Base-by-base conservation (phyloP, 495 filamentous ascomycete genomes). In the Penicillium manginii region DNA sequence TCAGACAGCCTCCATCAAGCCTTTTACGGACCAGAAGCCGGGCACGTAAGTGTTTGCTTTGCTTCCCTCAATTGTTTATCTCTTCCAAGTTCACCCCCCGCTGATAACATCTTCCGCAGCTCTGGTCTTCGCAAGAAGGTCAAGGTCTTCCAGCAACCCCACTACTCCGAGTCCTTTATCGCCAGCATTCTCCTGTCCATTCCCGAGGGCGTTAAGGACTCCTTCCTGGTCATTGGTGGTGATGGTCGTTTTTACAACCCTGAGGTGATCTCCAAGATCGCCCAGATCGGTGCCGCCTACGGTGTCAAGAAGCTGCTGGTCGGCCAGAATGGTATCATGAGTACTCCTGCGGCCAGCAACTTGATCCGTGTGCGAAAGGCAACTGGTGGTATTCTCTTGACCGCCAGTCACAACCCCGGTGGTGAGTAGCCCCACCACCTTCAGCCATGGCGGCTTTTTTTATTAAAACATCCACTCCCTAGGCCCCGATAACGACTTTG, bases 111-210 rank as follows among this genome's bases (percentile, higher is more conserved):
- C 45, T 45, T 45, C 61, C 57, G 35, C 66, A 98, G 94, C 65
- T 98, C 94, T 60, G 94, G 94, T 67, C 89, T 98, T 66, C 91
- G 94, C 60, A 98, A 98, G 80, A 98, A 97, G 84, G 96, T 98
- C 76, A 91, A 88, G 71, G 89, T 97, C 72, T 98, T 98, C 83
- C 91, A 98, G 74, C 82, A 97, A 76, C 83, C 87, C 50, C 83
- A 98, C 73, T 98, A 98, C 82, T 91, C 90, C 78, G 96, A 98
- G 74, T 86, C 93, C 54, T 98, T 98, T 73, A 82, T 98, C 62
- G 85, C 94, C 51, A 91, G 90, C 74, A 93, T 96, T 70, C 83
- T 98, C 66, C 86, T 94, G 59, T 94, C 96, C 50, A 98, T 98
- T 67, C 94, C 94, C 40, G 94, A 98, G 76, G 96, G 94, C 59